phyloP scores from a whole-genome alignment of 371 early-diverging fungal species.

The Blastocladiella emersonii region DNA sequence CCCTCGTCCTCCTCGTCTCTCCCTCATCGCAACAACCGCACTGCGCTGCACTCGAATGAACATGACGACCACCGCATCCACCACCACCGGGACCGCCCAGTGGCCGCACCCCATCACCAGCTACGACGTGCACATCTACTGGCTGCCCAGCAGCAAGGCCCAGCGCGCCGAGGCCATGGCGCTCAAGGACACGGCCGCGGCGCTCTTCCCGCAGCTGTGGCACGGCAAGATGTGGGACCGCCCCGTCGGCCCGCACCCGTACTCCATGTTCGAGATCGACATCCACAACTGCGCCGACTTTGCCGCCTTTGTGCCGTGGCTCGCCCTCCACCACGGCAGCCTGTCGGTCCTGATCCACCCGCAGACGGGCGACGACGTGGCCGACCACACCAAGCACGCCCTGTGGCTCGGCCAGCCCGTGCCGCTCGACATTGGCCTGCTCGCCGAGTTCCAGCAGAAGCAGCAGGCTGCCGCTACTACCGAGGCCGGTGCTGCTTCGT shows the following conservation, averaged over 20 bases:
- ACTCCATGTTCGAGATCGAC: conserved; percentile 6
- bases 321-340: conserved; percentile 5
- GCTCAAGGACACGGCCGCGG: not conserved
- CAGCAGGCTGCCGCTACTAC: not conserved
- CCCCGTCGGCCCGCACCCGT: conserved; percentile 4
- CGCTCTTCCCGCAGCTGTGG: not conserved
- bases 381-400: conserved; percentile 9
- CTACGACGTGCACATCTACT: conserved; percentile 5
- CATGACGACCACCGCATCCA: not conserved
- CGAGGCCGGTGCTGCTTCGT: too few relatives aligned
- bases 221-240: conserved; percentile 3
- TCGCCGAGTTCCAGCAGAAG: conserved; percentile 1
- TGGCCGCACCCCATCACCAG: not conserved
- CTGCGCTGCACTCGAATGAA: too few relatives aligned
- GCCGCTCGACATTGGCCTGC: conserved; percentile 5
- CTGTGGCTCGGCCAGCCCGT: conserved; percentile 12
- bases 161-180: conserved; percentile 1
- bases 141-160: not conserved
- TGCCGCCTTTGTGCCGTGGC: conserved; percentile 11
- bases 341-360: conserved; percentile 12
- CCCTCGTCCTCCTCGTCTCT: too few relatives aligned
- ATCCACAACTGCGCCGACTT: conserved; percentile 5
- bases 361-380: conserved; percentile 8
- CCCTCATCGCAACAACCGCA: too few relatives aligned
- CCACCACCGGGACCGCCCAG: not conserved